phyloP scores from a whole-genome alignment of 2,329 filamentous ascomycete genomes.

The Arthrobotrys conoides region DNA sequence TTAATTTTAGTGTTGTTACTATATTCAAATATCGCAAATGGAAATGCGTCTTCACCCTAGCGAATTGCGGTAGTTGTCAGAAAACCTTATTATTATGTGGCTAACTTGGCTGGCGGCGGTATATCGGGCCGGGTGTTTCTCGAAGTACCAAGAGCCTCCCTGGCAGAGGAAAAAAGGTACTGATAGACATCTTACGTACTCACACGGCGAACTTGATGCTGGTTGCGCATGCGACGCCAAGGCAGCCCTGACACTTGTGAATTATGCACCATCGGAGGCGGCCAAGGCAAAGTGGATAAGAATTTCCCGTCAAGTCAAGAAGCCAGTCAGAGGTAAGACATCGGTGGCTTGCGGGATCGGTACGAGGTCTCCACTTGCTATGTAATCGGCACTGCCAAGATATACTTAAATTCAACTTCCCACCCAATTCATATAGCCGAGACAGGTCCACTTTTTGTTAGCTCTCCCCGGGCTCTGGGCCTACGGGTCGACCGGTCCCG shows the following conservation, averaged over 20 bases:
- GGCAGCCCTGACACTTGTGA: not conserved
- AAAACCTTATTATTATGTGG: not conserved
- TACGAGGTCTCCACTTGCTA: slow-evolving; percentile 9
- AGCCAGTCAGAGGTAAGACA: not conserved
- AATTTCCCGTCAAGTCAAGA: not conserved
- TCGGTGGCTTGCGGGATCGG: slow-evolving; percentile 24
- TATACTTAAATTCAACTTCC: slow-evolving; percentile 37
- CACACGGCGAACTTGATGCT: not conserved
- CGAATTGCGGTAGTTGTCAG: not conserved
- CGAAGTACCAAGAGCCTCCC: slow-evolving; percentile 19
- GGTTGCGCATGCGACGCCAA: not conserved
- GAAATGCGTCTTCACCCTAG: too few species aligned
- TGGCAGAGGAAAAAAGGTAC: not conserved
- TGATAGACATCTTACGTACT: slow-evolving; percentile 16
- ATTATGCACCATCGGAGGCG: not conserved
- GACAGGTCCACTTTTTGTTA: not conserved
- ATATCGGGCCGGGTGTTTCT: not conserved
- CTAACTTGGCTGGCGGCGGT: not conserved
- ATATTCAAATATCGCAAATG: not conserved
- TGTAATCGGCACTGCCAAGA: slow-evolving; percentile 4
- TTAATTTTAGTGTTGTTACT: not conserved
- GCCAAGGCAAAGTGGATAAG: slow-evolving; percentile 6
- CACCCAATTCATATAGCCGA: slow-evolving; percentile 3
- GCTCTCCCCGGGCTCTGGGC: not conserved
- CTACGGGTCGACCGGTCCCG: not conserved